A percentile compares a stretch with the other conserved stretches of the same genome.
Conservation (phyloP, 2,329 filamentous ascomycete species). For the Calonectria fujianensis region DNA sequence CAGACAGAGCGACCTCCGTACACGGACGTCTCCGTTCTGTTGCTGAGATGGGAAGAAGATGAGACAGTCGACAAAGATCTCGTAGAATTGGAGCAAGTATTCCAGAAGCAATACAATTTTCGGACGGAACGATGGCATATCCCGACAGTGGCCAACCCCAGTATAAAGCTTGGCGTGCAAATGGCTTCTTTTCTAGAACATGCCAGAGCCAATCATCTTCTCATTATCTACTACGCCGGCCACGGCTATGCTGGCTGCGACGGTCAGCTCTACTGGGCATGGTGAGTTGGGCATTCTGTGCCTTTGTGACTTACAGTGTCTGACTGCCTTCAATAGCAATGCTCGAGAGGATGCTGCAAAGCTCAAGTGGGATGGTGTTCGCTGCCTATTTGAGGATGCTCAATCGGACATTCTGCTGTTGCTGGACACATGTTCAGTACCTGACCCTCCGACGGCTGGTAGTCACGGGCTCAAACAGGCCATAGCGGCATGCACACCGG, state of each 20-base stretch:
- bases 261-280: conserved; percentile 79
- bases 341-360: conserved; percentile 74
- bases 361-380: conserved; percentile 78
- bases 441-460: conserved; percentile 69
- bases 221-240: conserved; percentile 80
- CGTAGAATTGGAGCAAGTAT: conserved; percentile 72
- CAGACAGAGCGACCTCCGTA: conserved; percentile 77
- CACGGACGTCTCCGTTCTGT: conserved; percentile 74
- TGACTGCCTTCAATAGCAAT: conserved; percentile 69
- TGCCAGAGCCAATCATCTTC: conserved; percentile 74
- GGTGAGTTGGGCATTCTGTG: conserved; percentile 68
- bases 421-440: conserved; percentile 76
- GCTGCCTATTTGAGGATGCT: conserved; percentile 77
- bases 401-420: conserved; percentile 78
- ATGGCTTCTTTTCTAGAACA: conserved; percentile 77
- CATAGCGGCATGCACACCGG: conserved; percentile 75
- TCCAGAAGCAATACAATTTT: conserved; percentile 77
- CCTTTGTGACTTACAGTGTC: conserved; percentile 51
- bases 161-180: conserved; percentile 76
- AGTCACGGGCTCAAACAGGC: conserved; percentile 77
- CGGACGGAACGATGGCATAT: conserved; percentile 77
- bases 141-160: conserved; percentile 75
- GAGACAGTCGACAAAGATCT: conserved; percentile 72
- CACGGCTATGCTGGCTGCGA: conserved; percentile 75
- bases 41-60: conserved; percentile 79